A percentile compares a stretch with the other conserved stretches of the same genome.
Conservation (phyloP, 768 basidiomycete genomes). For the Phaeotremella fagi region DNA sequence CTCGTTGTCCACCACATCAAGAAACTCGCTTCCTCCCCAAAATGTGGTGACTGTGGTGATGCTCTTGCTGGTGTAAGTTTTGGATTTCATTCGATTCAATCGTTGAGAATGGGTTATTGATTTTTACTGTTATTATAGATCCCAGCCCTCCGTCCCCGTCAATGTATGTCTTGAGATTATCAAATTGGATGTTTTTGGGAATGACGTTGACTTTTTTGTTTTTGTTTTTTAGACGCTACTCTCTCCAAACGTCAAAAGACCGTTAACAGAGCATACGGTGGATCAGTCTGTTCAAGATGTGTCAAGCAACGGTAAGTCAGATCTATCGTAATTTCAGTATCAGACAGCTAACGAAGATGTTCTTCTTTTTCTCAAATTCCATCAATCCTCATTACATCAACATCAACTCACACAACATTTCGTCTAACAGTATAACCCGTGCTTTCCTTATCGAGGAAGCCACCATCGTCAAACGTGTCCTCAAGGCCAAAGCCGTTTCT, state of each 20-base stretch:
- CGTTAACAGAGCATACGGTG: slow-evolving; percentile 92
- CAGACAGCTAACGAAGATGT: slow-evolving; percentile 10
- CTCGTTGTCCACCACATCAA: slow-evolving; percentile 97
- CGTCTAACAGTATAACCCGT: slow-evolving; percentile 71
- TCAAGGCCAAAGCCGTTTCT: slow-evolving; percentile 69
- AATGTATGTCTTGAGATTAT: slow-evolving; percentile 52
- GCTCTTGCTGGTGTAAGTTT: slow-evolving; percentile 90
- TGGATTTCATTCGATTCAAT: slow-evolving; percentile 2
- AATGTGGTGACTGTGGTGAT: slow-evolving; percentile 97
- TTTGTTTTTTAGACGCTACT: slow-evolving; percentile 58
- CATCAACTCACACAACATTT: not conserved
- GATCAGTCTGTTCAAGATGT: slow-evolving; percentile 92
- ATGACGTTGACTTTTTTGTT: not conserved
- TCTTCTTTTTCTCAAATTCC: not conserved
- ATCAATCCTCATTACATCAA: not conserved
- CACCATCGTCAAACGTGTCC: slow-evolving; percentile 99
- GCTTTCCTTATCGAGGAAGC: slow-evolving; percentile 99
- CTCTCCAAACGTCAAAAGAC: slow-evolving; percentile 98
- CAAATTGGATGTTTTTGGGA: not conserved
- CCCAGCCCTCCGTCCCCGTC: slow-evolving; percentile 88
- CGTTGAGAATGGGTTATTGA: slow-evolving; percentile 5
- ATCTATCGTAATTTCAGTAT: not conserved
- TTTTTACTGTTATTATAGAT: slow-evolving; percentile 55
- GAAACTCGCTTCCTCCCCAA: slow-evolving; percentile 82
- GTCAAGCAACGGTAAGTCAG: slow-evolving; percentile 80